These are phyloP conservation scores for Ensete ventricosum DNA, from an alignment of 176 grass and related monocot genomes.

Conservation along the genomic window DNA sequence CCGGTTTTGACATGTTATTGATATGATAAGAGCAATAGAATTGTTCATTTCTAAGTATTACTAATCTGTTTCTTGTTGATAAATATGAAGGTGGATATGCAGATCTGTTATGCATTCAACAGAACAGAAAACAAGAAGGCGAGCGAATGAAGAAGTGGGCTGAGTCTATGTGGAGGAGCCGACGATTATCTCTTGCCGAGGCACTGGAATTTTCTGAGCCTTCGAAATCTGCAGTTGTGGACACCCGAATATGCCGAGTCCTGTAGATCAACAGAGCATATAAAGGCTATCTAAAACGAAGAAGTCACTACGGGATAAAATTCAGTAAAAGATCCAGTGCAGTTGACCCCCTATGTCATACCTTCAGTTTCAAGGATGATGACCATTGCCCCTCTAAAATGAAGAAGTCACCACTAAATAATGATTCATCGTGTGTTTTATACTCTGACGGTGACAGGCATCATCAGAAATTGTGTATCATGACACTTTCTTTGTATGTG, in stretches of 20 bases:
- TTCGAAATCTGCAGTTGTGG: conserved; percentile 47
- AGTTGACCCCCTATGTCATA: too few relatives aligned
- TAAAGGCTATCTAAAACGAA: neutral
- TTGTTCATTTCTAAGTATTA: conserved; percentile 9
- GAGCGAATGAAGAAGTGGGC: conserved; percentile 80
- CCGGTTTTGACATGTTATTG: neutral
- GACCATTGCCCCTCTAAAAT: too few relatives aligned
- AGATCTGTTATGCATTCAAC: conserved; percentile 65
- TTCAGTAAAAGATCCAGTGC: too few relatives aligned
- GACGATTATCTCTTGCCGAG: conserved; percentile 52
- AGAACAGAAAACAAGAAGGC: conserved; percentile 76
- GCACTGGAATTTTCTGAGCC: conserved; percentile 52
- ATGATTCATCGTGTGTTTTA: too few relatives aligned
- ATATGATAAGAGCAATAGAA: neutral
- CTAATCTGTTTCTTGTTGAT: conserved; percentile 6
- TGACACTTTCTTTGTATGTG: too few relatives aligned
- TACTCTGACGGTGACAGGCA: too few relatives aligned
- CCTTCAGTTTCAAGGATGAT: too few relatives aligned
- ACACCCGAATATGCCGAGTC: conserved; percentile 60
- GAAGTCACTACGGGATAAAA: too few relatives aligned
- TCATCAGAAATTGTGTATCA: too few relatives aligned
- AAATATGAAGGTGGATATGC: conserved; percentile 63
- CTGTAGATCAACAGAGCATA: conserved; percentile 21
- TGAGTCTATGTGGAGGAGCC: conserved; percentile 58
- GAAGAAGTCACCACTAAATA: too few relatives aligned